A percentile compares a stretch with the other conserved stretches of the same genome.
Conservation (phyloP, 148 eudicot genomes). For the Amaranthus hypochondriacus region DNA sequence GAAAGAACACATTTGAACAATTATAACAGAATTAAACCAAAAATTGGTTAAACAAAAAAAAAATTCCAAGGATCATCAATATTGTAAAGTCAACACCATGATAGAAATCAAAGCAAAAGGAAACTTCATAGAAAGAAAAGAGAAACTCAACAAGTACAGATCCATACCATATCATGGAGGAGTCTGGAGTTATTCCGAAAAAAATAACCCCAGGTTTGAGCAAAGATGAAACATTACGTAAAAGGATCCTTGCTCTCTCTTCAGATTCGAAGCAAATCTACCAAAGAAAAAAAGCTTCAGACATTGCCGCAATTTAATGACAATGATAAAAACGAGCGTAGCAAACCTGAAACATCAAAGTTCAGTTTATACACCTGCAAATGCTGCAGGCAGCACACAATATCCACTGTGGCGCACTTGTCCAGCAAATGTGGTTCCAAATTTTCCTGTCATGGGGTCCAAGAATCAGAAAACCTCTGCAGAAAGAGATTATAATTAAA, state of each 20-base stretch:
- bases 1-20: neutral
- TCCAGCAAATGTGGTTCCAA: slow-evolving; percentile 49
- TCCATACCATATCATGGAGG: slow-evolving; percentile 96
- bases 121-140: slow-evolving; percentile 4
- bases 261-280: slow-evolving; percentile 89
- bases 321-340: neutral
- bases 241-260: slow-evolving; percentile 74
- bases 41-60: slow-evolving; percentile 7
- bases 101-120: neutral
- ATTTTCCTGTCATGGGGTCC: slow-evolving; percentile 49
- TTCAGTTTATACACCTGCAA: slow-evolving; percentile 54
- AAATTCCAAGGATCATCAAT: neutral
- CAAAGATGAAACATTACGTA: slow-evolving; percentile 80
- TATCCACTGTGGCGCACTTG: slow-evolving; percentile 59
- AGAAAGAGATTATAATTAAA: neutral
- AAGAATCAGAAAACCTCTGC: slow-evolving; percentile 2
- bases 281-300: slow-evolving; percentile 18
- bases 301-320: neutral
- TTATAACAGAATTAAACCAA: neutral
- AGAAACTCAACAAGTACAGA: slow-evolving; percentile 11
- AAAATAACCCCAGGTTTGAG: slow-evolving; percentile 98
- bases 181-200: slow-evolving; percentile 93
- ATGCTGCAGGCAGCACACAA: slow-evolving; percentile 95
- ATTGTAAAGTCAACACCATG: neutral
- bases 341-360: slow-evolving; percentile 1